Evolutionary conservation across 345 rosid species (phyloP).

Genomic region (Bruguiera sexangula): DNA sequence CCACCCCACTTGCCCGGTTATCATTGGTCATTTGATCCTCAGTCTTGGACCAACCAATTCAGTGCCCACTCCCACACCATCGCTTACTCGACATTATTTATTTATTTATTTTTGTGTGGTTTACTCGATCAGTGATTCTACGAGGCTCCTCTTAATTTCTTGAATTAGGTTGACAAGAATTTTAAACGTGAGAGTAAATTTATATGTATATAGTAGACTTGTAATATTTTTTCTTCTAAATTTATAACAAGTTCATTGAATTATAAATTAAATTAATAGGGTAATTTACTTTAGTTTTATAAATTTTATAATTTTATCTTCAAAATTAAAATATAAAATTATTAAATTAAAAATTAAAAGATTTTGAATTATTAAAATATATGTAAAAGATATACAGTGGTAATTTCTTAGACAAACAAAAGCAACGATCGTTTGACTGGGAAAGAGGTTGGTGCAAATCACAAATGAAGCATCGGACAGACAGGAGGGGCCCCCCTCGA

Average conservation of each 20-base stretch:
- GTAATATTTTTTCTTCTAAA: too few relatives aligned
- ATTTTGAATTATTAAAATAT: neutral
- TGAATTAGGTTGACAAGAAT: too few relatives aligned
- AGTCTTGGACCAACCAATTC: conserved; percentile 16
- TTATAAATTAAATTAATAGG: too few relatives aligned
- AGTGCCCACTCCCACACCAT: neutral
- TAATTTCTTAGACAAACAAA: conserved; percentile 42
- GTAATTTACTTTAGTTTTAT: too few relatives aligned
- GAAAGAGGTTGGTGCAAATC: conserved; percentile 19
- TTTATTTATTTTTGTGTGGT: too few relatives aligned
- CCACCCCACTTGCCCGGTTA: conserved; percentile 7
- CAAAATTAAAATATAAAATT: neutral
- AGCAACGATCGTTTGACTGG: conserved; percentile 18
- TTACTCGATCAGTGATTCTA: too few relatives aligned
- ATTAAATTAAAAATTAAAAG: too few relatives aligned
- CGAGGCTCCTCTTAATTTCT: too few relatives aligned
- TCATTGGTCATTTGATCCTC: conserved; percentile 1
- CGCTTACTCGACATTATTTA: too few relatives aligned
- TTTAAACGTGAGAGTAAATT: too few relatives aligned
- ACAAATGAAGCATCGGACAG: conserved; percentile 25
- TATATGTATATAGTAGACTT: too few relatives aligned
- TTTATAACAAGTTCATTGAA: too few relatives aligned
- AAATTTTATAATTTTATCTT: neutral
- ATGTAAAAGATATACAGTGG: conserved; percentile 25
- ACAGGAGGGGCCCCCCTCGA: conserved; percentile 13